Evolutionary conservation across 2,329 filamentous ascomycete genomes (phyloP), one percentile per base, ranked within the genome.

Genomic region (Stylonectria norvegica): DNA sequence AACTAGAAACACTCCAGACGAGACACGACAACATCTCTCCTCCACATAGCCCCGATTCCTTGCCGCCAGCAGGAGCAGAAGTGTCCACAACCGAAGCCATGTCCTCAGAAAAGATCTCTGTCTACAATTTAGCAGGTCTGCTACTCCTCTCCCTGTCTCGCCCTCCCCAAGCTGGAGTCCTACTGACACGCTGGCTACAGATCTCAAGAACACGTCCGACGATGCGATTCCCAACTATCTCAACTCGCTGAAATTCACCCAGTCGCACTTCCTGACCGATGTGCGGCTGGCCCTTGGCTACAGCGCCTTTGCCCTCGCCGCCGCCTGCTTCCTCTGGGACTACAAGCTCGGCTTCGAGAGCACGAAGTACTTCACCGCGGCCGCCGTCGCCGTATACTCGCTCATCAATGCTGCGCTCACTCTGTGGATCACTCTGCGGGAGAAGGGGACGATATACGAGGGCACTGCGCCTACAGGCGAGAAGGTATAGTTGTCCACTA

Each of bases 181-280:
- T 25, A 5, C 52, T 57, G 45, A 57, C 55, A 57, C 55, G 34
- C 47, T 57, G 55, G 52, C 55, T 52, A 32, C 40, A 95, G 93
- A 97, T 64, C 84, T 98, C 50, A 97, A 97, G 69, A 95, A 93
- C 71, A 94, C 90, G 27, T 89, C 87, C 52, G 93, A 98, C 70
- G 93, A 98, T 69, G 89, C 90, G 42, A 83, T 98, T 45, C 82
- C 86, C 43, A 89, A 93, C 69, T 97, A 97, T 72, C 82, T 98
- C 49, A 91, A 88, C 67, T 86, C 82, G 20, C 81, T 97, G 63
- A 83, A 76, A 52, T 96, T 96, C 73, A 78, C 71, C 48, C 89
- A 95, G 67, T 83, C 86, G 49, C 85, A 97, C 69, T 76, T 68
- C 42, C 81, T 93, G 34, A 81, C 83, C 56, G 90, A 97, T 59